Conservation (phyloP, 768 basidiomycete species). For the Saitozyma sp. region DNA sequence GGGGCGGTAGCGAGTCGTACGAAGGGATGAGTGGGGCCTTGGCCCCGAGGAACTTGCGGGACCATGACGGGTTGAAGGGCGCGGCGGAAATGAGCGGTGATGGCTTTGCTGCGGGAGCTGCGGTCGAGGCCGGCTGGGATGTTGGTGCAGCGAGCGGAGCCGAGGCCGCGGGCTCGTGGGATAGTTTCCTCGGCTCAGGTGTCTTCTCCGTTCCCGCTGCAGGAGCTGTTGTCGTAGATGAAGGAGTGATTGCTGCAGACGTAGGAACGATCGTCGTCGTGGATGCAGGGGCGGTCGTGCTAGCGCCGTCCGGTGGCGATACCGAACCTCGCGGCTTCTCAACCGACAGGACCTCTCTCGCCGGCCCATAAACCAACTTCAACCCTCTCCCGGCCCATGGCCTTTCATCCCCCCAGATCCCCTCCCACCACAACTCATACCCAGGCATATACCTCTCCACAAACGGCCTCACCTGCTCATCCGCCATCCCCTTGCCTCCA, state of each 20-base stretch:
- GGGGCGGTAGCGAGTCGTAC: slow-evolving; percentile 49
- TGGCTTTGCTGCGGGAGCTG: background rate
- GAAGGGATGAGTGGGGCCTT: slow-evolving; percentile 53
- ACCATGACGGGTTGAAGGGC: slow-evolving; percentile 49
- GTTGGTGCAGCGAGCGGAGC: background rate
- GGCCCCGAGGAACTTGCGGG: slow-evolving; percentile 53
- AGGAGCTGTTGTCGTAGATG: background rate
- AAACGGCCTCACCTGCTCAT: slow-evolving; percentile 72
- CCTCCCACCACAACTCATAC: slow-evolving; percentile 80
- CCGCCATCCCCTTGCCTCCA: slow-evolving; percentile 86
- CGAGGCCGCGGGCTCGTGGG: background rate
- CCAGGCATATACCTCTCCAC: slow-evolving; percentile 93
- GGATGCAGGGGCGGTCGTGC: background rate
- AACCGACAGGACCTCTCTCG: slow-evolving; percentile 21
- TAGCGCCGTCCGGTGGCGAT: no score
- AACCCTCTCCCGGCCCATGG: slow-evolving; percentile 30
- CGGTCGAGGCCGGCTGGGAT: background rate
- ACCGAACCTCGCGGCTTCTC: background rate
- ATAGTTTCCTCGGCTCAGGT: background rate
- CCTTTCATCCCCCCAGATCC: slow-evolving; percentile 52
- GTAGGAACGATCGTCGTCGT: background rate
- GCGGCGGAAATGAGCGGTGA: background rate
- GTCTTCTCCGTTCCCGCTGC: background rate
- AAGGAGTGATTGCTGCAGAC: no score
- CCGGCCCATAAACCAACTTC: slow-evolving; percentile 23